Percentiles rank a stretch among this genome's conserved stretches.
Conservation (phyloP, 2,329 filamentous ascomycete genomes). For the Beauveria caledonica region DNA sequence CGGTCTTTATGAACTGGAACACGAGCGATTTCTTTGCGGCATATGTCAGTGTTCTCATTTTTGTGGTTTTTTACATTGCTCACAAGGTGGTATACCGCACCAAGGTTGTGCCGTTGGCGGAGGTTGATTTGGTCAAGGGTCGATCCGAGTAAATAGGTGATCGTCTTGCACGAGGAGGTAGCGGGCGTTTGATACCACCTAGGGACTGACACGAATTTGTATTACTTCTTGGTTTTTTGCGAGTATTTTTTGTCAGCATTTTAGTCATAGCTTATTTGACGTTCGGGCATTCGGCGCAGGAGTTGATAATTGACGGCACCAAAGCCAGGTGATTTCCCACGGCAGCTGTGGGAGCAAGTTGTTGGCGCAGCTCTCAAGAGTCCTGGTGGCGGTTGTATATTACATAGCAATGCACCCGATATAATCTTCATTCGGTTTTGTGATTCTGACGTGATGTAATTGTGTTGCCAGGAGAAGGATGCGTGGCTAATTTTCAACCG, state of each 20-base stretch:
- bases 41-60: conserved; percentile 58
- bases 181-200: neutral
- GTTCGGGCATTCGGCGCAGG: neutral
- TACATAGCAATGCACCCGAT: conserved; percentile 12
- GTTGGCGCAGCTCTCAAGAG: neutral
- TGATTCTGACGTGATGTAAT: neutral
- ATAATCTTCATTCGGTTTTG: neutral
- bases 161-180: neutral
- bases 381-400: neutral
- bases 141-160: conserved; percentile 13
- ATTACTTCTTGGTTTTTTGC: neutral
- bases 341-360: neutral
- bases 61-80: conserved; percentile 48
- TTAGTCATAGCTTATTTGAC: neutral
- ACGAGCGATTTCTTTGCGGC: conserved; percentile 53
- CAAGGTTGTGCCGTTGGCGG: conserved; percentile 27
- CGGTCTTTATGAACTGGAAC: conserved; percentile 56
- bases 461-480: neutral
- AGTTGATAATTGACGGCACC: neutral
- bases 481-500: neutral
- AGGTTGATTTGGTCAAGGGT: conserved; percentile 28
- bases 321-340: neutral
- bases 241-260: neutral
- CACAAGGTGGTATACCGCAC: conserved; percentile 47
- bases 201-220: neutral